Evolutionary conservation across 2,329 filamentous ascomycete genomes (phyloP).

Genomic region (Fusarium haematococcum): DNA sequence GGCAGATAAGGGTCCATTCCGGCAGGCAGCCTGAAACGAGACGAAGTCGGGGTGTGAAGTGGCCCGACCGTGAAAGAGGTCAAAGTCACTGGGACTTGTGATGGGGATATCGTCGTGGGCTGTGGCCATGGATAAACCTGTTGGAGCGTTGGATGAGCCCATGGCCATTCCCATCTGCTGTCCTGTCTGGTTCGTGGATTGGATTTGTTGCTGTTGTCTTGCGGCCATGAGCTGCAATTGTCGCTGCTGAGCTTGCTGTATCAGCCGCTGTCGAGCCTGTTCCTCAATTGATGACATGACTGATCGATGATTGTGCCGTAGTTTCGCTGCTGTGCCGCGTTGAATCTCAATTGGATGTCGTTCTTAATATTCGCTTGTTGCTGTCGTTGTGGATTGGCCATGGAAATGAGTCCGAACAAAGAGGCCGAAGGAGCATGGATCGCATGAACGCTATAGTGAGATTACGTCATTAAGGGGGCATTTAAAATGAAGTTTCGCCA

Average conservation of each 20-base stretch:
- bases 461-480: not conserved
- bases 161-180: not conserved
- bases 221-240: slow-evolving; percentile 7
- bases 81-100: slow-evolving; percentile 6
- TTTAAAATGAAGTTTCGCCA: not conserved
- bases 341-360: not conserved
- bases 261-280: slow-evolving; percentile 1
- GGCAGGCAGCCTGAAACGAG: slow-evolving; percentile 26
- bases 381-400: not conserved
- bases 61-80: not conserved
- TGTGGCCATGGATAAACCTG: slow-evolving; percentile 1
- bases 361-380: not conserved
- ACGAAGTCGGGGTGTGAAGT: not conserved
- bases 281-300: not conserved
- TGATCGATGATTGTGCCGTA: not conserved
- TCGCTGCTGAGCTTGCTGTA: slow-evolving; percentile 6
- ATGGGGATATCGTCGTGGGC: slow-evolving; percentile 22
- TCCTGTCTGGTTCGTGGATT: not conserved
- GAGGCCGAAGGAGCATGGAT: not conserved
- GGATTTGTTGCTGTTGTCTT: not conserved
- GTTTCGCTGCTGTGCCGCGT: not conserved
- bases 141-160: not conserved
- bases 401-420: not conserved
- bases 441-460: not conserved
- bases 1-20: not conserved